phyloP scores from a whole-genome alignment of 73 alveolate genomes.

The Paramecium sexaurelia region DNA sequence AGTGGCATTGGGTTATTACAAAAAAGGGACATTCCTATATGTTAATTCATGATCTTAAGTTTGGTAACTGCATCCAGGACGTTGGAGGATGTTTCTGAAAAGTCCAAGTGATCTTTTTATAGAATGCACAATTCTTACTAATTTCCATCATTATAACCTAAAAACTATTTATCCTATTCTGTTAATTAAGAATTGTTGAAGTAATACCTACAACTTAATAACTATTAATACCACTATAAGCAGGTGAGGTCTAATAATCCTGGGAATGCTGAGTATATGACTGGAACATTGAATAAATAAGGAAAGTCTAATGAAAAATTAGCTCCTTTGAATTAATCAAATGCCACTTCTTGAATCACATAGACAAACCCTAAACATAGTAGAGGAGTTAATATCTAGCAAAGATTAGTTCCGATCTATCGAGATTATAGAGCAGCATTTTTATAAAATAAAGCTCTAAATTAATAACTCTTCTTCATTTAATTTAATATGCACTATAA shows the following conservation, averaged over 20 bases:
- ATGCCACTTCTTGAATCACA: slow-evolving; percentile 46
- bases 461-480: slow-evolving; percentile 58
- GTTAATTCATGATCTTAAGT: not conserved
- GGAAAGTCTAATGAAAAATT: slow-evolving; percentile 39
- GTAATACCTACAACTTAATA: slow-evolving; percentile 49
- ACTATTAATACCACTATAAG: slow-evolving; percentile 59
- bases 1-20: slow-evolving; percentile 67
- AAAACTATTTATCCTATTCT: slow-evolving; percentile 66
- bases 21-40: slow-evolving; percentile 52
- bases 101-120: not conserved
- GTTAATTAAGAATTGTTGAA: slow-evolving; percentile 63
- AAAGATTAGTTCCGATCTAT: slow-evolving; percentile 23
- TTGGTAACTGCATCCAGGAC: not conserved
- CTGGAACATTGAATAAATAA: slow-evolving; percentile 10
- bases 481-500: slow-evolving; percentile 16
- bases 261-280: not conserved
- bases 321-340: slow-evolving; percentile 14
- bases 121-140: not conserved
- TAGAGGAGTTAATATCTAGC: slow-evolving; percentile 42
- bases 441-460: slow-evolving; percentile 51
- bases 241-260: slow-evolving; percentile 58
- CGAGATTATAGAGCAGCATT: slow-evolving; percentile 46
- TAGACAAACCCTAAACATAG: not conserved
- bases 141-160: slow-evolving; percentile 75
- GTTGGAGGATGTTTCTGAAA: not conserved